These are phyloP conservation scores for Suillus placidus DNA, from an alignment of 768 basidiomycete genomes.

Conservation along the genomic window DNA sequence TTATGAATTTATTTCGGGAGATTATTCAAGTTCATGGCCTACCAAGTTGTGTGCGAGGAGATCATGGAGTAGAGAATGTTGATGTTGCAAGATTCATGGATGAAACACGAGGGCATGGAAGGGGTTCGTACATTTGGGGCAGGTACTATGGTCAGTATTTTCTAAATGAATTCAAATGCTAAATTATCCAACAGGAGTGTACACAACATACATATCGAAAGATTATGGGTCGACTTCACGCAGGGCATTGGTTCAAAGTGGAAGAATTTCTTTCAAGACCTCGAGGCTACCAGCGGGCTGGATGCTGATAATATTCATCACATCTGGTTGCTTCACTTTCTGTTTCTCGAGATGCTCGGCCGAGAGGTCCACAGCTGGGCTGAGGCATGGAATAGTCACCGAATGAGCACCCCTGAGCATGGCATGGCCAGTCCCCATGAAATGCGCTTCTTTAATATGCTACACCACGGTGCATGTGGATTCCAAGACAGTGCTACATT, in stretches of 20 bases:
- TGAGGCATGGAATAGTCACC: conserved; percentile 40
- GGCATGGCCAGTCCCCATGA: neutral
- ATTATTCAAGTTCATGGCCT: conserved; percentile 28
- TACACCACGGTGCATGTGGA: neutral
- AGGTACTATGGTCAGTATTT: conserved; percentile 20
- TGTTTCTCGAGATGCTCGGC: conserved; percentile 39
- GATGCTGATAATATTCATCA: conserved; percentile 29
- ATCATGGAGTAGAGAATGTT: conserved; percentile 44
- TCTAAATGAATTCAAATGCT: neutral
- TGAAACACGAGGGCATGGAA: conserved; percentile 11
- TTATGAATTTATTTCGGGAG: conserved; percentile 35
- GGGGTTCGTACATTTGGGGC: conserved; percentile 41
- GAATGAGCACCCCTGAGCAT: neutral
- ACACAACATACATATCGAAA: conserved; percentile 43
- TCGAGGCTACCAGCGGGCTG: conserved; percentile 39
- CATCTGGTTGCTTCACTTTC: conserved; percentile 43
- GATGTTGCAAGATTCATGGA: conserved; percentile 30
- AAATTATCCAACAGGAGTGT: conserved; percentile 33
- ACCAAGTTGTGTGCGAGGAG: conserved; percentile 36
- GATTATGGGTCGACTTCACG: conserved; percentile 43
- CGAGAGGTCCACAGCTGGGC: conserved; percentile 35
- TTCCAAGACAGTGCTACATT: neutral
- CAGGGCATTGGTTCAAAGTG: conserved; percentile 38
- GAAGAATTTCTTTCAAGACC: conserved; percentile 50
- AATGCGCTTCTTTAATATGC: neutral